Evolutionary conservation across 129 eudicot species (phyloP).

Genomic region (Solidago caesia): DNA sequence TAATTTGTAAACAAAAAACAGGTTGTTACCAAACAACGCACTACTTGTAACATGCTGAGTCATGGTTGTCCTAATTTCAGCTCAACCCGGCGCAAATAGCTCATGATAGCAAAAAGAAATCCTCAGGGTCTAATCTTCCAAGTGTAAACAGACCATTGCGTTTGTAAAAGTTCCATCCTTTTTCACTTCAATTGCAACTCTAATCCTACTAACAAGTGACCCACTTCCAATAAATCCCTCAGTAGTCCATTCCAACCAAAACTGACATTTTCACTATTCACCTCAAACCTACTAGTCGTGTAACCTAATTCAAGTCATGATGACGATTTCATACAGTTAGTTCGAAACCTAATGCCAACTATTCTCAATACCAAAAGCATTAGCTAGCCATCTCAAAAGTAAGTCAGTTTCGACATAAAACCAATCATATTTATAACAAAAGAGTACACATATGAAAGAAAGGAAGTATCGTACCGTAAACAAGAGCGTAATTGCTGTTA

Average conservation of each 20-base stretch:
- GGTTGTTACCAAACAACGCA: constrained; percentile 9
- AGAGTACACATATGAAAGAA: background rate
- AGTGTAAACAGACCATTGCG: background rate
- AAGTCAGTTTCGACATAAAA: too few relatives aligned
- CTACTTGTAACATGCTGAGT: background rate
- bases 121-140: background rate
- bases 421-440: background rate
- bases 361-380: background rate
- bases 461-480: constrained; percentile 81
- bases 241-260: background rate
- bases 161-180: background rate
- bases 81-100: background rate
- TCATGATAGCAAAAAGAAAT: background rate
- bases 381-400: too few relatives aligned
- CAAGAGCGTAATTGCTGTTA: constrained; percentile 67
- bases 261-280: background rate
- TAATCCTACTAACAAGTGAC: background rate
- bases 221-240: background rate
- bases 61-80: constrained; percentile 8
- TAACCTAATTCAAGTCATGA: background rate
- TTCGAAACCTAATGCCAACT: background rate
- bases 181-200: constrained; percentile 8
- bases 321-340: background rate
- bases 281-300: background rate
- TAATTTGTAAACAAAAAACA: too few relatives aligned